Conservation (phyloP, 768 basidiomycete species). For the Mycena indigotica region DNA sequence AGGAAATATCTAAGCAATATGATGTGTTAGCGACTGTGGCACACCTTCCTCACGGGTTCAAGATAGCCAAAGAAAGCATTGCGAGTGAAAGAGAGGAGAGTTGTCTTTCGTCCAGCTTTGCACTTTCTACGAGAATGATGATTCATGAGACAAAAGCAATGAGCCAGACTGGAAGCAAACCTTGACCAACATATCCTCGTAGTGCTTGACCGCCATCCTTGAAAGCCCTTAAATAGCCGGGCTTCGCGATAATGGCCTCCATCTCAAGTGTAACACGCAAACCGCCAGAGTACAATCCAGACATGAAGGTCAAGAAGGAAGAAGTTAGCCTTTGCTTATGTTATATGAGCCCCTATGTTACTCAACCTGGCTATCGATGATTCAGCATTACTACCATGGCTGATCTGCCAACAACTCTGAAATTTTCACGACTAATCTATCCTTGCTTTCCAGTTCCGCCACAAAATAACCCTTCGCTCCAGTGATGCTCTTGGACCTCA, state of each 20-base stretch:
- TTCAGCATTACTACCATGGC: neutral
- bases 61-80: neutral
- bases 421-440: slow-evolving; percentile 50
- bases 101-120: neutral
- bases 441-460: slow-evolving; percentile 32
- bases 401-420: neutral
- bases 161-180: neutral
- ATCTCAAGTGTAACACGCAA: neutral
- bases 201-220: neutral
- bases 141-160: neutral
- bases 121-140: neutral
- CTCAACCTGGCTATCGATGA: no score
- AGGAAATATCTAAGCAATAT: neutral
- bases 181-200: neutral
- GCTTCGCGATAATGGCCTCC: neutral
- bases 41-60: neutral
- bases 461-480: slow-evolving; percentile 13
- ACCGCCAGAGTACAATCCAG: neutral
- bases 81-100: neutral
- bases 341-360: no score
- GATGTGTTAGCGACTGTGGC: neutral
- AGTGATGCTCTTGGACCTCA: slow-evolving; percentile 44
- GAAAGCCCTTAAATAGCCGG: neutral
- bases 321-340: no score
- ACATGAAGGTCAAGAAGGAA: neutral